Base-by-base conservation (phyloP, 2,329 filamentous ascomycete species). In the Aureobasidium uvarum region DNA sequence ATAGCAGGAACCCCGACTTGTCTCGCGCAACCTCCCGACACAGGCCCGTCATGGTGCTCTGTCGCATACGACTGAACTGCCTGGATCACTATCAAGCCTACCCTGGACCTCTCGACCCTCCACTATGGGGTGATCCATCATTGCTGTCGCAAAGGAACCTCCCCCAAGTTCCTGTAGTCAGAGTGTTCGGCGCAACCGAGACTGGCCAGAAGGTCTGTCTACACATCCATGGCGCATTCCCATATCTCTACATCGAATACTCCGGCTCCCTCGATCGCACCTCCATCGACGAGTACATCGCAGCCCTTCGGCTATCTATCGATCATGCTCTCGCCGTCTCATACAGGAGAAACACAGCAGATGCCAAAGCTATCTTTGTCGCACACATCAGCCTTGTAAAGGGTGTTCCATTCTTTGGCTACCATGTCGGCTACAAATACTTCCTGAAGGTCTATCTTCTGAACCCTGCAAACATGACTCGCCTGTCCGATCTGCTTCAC, bases 391-490 rank as follows among this genome's bases (percentile, higher is more conserved):
- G 90, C 7, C 81, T 97, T 5, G 89, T 96, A 68, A 98, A 99
- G 76, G 95, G 92, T 3, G 83, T 96, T 23, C 95, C 96, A 0
- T 99, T 97, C 79, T 99, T 96, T 74, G 96, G 95, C 20, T 98
- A 95, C 74, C 85, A 96, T 77, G 92, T 98, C 60, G 95, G 96
- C 64, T 96, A 96, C 76, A 87, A 85, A 50, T 90, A 90, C 76
- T 99, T 91, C 73, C 85, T 97, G 72, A 99, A 99, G 76, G 90
- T 99, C 66, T 98, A 99, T 75, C 85, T 98, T 78, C 85, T 96
- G 70, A 96, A 96, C 71, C 94, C 95, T 0, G 76, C 87, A 50
- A 86, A 94, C 68, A 96, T 95, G 85, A 92, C 88, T n/a, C 86
- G 94, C 38, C 81, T 98, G 66, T 87, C 91, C 31, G 93, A 98